These are phyloP conservation scores for Sporobolomyces roseus DNA, from an alignment of 768 basidiomycete genomes.

Conservation along the genomic window DNA sequence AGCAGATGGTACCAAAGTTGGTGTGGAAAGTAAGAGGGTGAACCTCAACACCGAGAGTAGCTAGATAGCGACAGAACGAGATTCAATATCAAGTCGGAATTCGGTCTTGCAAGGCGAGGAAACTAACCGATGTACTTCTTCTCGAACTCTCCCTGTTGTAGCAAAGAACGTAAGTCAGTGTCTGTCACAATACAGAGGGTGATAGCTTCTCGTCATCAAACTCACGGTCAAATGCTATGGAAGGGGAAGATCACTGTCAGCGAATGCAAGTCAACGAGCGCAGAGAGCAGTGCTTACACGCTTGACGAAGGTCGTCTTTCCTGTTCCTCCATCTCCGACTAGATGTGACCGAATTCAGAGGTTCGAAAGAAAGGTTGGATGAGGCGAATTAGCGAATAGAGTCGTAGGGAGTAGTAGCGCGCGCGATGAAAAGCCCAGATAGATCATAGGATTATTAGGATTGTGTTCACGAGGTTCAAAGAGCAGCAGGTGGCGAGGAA, in stretches of 20 bases:
- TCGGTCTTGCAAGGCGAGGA: neutral
- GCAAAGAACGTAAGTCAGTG: neutral
- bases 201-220: slow-evolving; percentile 30
- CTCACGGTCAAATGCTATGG: slow-evolving; percentile 41
- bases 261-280: neutral
- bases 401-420: too few relatives aligned
- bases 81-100: slow-evolving; percentile 13
- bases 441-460: neutral
- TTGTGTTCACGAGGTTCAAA: neutral
- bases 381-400: slow-evolving; percentile 18
- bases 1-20: slow-evolving; percentile 98
- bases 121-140: slow-evolving; percentile 64
- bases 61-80: slow-evolving; percentile 52
- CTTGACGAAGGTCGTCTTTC: slow-evolving; percentile 53
- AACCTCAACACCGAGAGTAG: slow-evolving; percentile 98
- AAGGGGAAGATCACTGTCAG: neutral
- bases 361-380: slow-evolving; percentile 29
- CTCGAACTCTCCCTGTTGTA: slow-evolving; percentile 80
- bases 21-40: slow-evolving; percentile 91
- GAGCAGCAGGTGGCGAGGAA: neutral
- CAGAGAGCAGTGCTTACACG: slow-evolving; percentile 5
- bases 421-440: too few relatives aligned
- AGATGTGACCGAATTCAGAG: neutral
- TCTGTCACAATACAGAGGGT: too few relatives aligned
- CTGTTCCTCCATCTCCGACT: slow-evolving; percentile 97